Base-by-base conservation (phyloP, 495 filamentous ascomycete genomes). In the Penicillium robsamsonii region DNA sequence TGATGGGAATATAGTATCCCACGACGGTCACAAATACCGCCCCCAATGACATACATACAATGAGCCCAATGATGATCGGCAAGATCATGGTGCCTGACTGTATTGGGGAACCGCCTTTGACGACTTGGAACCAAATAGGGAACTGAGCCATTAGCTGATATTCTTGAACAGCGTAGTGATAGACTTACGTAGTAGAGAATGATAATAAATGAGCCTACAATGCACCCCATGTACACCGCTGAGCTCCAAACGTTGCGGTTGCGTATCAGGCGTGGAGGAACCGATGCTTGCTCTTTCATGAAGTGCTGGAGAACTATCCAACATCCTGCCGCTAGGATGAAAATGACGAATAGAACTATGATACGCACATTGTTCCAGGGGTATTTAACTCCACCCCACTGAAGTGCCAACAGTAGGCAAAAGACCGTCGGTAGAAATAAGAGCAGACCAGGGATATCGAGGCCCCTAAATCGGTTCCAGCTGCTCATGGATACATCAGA, bases 111-210 rank as follows among this genome's bases (percentile, higher is more conserved):
- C 78, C 79, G 35, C 77, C 80, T 63, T 88, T 81, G 62, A 92
- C 81, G 9, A 86, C 81, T 67, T 92, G 89, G 75, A 92, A 91
- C 83, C 84, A 92, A 55, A 90, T 83, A 0, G 89, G 87, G 11
- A 91, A 63, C 42, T 45, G 22, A 15, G 42, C 13, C 8, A 27
- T 3, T 27, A 41, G 0, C 20, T 17, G n/a, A n/a, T n/a, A n/a
- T 13, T n/a, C n/a, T 17, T 5, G n/a, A n/a, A 0, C 41, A 44
- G 20, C 10, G 12, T 41, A 15, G 2, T 1, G 12, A 13, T 15
- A 15, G 42, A 45, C 42, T 45, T 4, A 45, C 42, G 17, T 45
- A 45, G 42, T 45, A 45, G 3, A n/a, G n/a, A n/a, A n/a, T 11
- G 24, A 45, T 2, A 6, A 45, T 9, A 15, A 45, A 15, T 6